Percentiles rank a stretch among this genome's conserved stretches.
These are phyloP conservation scores for Aspergillus awamori DNA, from an alignment of 2,329 filamentous ascomycete genomes.

Conservation along the genomic window DNA sequence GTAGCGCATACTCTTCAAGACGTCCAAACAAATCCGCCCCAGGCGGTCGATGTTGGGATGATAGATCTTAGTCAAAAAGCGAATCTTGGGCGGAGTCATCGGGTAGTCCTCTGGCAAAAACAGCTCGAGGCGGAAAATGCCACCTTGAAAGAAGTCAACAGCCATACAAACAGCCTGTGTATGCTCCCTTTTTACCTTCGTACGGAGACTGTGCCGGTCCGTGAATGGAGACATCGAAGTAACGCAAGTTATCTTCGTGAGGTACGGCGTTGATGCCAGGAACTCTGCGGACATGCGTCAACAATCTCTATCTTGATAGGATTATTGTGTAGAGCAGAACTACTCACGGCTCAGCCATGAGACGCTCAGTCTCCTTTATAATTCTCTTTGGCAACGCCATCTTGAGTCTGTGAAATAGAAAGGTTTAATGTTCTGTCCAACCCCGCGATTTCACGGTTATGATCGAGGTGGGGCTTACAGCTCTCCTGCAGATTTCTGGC, in stretches of 20 bases:
- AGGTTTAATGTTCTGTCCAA: slow-evolving; percentile 24
- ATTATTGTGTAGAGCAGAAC: not conserved
- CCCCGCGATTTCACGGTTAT: slow-evolving; percentile 11
- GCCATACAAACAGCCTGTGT: not conserved
- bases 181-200: slow-evolving; percentile 65
- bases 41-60: slow-evolving; percentile 99
- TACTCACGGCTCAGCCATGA: slow-evolving; percentile 91
- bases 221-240: slow-evolving; percentile 97
- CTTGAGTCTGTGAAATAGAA: slow-evolving; percentile 24
- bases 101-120: slow-evolving; percentile 98
- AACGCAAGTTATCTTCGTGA: slow-evolving; percentile 95
- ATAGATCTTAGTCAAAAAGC: slow-evolving; percentile 98
- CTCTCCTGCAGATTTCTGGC: not conserved
- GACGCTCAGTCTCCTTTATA: slow-evolving; percentile 95
- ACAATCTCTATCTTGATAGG: slow-evolving; percentile 8
- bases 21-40: slow-evolving; percentile 94
- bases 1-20: slow-evolving; percentile 80
- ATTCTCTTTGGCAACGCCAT: slow-evolving; percentile 91
- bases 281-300: slow-evolving; percentile 61
- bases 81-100: slow-evolving; percentile 98
- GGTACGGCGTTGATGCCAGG: slow-evolving; percentile 94
- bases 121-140: slow-evolving; percentile 94
- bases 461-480: slow-evolving; percentile 13
- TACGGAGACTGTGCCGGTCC: slow-evolving; percentile 91
- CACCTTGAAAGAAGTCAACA: slow-evolving; percentile 53